These are phyloP conservation scores for Pezicula rhizophila DNA, from an alignment of 2,329 filamentous ascomycete genomes.

Conservation along the genomic window DNA sequence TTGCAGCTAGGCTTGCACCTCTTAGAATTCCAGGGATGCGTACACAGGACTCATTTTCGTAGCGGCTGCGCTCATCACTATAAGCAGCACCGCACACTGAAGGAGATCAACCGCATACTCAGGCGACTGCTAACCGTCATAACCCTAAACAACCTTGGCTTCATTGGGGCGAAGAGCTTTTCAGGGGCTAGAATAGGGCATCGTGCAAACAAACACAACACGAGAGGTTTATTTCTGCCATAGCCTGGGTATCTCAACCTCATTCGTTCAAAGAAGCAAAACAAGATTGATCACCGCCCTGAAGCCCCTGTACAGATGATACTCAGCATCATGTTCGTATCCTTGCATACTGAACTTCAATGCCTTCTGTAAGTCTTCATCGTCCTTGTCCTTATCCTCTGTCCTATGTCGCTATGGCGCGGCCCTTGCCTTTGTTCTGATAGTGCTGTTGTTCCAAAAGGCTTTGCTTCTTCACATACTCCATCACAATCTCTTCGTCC, in stretches of 20 bases:
- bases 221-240: not conserved
- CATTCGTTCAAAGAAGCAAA: slow-evolving; percentile 9
- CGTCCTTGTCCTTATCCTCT: slow-evolving; percentile 15
- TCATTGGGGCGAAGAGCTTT: too few species aligned
- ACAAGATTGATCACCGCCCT: slow-evolving; percentile 9
- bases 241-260: not conserved
- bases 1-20: too few species aligned
- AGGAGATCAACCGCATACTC: not conserved
- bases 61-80: not conserved
- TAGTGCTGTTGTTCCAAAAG: slow-evolving; percentile 59
- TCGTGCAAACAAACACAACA: not conserved
- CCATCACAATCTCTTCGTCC: slow-evolving; percentile 67
- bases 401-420: slow-evolving; percentile 20
- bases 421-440: slow-evolving; percentile 15
- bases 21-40: too few species aligned
- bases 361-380: slow-evolving; percentile 20
- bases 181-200: too few species aligned
- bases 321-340: slow-evolving; percentile 10
- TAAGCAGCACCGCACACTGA: not conserved
- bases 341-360: slow-evolving; percentile 19
- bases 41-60: too few species aligned
- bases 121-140: not conserved
- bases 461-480: slow-evolving; percentile 71
- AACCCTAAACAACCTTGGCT: not conserved
- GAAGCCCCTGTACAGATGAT: slow-evolving; percentile 10